phyloP scores from a whole-genome alignment of 495 filamentous ascomycete species.

The Neurospora cerealis region DNA sequence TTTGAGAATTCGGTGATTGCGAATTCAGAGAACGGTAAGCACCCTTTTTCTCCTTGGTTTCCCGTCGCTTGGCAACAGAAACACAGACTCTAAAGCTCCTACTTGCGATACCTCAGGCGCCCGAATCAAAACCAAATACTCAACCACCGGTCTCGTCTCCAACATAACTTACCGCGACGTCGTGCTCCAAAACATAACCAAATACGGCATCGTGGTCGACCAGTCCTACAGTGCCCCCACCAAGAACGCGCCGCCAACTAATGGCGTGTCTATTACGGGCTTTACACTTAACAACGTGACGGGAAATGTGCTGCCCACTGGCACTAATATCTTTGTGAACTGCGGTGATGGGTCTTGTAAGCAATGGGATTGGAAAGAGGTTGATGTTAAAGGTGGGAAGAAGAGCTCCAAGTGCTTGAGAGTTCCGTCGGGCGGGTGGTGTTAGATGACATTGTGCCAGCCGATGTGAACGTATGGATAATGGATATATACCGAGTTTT shows the following conservation, averaged over 20 bases:
- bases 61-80: background rate
- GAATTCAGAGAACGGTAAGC: slow-evolving; percentile 41
- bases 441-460: background rate
- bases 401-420: slow-evolving; percentile 31
- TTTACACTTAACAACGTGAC: slow-evolving; percentile 43
- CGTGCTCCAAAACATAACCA: slow-evolving; percentile 44
- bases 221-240: slow-evolving; percentile 63
- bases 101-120: slow-evolving; percentile 17
- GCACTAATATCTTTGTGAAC: slow-evolving; percentile 42
- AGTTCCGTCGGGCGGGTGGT: background rate
- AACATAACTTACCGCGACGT: slow-evolving; percentile 57
- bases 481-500: background rate
- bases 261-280: slow-evolving; percentile 50
- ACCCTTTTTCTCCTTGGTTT: too few species aligned
- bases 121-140: slow-evolving; percentile 55
- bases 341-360: slow-evolving; percentile 39
- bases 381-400: slow-evolving; percentile 39
- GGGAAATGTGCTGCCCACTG: slow-evolving; percentile 38
- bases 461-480: background rate
- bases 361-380: slow-evolving; percentile 40
- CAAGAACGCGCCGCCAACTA: slow-evolving; percentile 44
- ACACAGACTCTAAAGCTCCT: background rate
- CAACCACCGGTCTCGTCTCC: slow-evolving; percentile 45
- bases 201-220: slow-evolving; percentile 57
- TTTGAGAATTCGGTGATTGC: slow-evolving; percentile 28